Percentiles rank a stretch among this genome's conserved stretches.
These are phyloP conservation scores for Aspergillus wentii DNA, from an alignment of 495 filamentous ascomycete genomes.

Conservation along the genomic window DNA sequence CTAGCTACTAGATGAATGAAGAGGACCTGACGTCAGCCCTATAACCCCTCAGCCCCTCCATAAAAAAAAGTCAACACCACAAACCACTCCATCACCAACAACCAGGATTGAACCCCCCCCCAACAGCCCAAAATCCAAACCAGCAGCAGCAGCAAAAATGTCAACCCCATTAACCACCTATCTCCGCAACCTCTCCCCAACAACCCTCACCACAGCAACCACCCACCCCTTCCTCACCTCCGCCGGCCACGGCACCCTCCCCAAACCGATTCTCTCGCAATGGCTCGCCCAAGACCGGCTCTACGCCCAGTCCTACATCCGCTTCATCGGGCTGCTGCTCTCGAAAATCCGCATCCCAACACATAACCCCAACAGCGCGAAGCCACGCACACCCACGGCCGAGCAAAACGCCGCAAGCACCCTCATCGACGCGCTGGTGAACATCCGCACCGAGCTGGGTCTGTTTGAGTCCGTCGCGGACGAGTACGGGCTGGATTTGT, in stretches of 20 bases:
- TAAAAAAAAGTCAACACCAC: slow-evolving; percentile 3
- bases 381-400: slow-evolving; percentile 12
- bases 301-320: slow-evolving; percentile 68
- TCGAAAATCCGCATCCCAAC: slow-evolving; percentile 55
- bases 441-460: slow-evolving; percentile 60
- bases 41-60: not conserved
- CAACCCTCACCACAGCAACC: slow-evolving; percentile 51
- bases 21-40: not conserved
- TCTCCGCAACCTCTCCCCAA: slow-evolving; percentile 21
- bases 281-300: slow-evolving; percentile 76
- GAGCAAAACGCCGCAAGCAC: slow-evolving; percentile 51
- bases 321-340: slow-evolving; percentile 63
- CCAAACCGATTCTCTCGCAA: slow-evolving; percentile 49
- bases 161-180: slow-evolving; percentile 24
- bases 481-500: slow-evolving; percentile 56
- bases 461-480: slow-evolving; percentile 63
- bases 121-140: slow-evolving; percentile 2
- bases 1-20: too few relatives aligned
- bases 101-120: not conserved
- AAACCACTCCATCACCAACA: not conserved
- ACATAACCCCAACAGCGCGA: slow-evolving; percentile 18
- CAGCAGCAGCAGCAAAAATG: too few relatives aligned
- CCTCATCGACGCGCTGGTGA: slow-evolving; percentile 59
- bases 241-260: slow-evolving; percentile 59
- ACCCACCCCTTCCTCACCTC: slow-evolving; percentile 63